Evolutionary conservation across 331 rosid genomes (phyloP).

Genomic region (Saraca asoca): DNA sequence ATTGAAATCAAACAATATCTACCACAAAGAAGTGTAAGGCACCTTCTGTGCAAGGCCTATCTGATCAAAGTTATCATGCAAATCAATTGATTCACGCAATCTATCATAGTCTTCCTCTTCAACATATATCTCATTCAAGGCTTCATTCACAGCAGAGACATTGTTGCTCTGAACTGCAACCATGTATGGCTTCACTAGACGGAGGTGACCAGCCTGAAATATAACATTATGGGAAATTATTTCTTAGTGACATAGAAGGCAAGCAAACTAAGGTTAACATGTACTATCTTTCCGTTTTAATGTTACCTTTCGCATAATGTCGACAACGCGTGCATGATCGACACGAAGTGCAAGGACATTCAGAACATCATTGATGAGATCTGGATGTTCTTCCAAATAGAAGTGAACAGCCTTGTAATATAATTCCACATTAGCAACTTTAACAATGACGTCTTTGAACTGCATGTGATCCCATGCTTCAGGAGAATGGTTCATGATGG

Average conservation of each 20-base stretch:
- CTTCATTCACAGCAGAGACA: constrained; percentile 97
- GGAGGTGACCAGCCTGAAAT: constrained; percentile 88
- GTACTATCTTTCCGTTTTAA: constrained; percentile 16
- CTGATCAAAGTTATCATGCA: constrained; percentile 97
- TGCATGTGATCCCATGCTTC: constrained; percentile 99
- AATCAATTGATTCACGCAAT: constrained; percentile 92
- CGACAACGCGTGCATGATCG: constrained; percentile 97
- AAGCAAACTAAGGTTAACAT: constrained; percentile 15
- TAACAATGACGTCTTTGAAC: constrained; percentile 86
- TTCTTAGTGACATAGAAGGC: constrained; percentile 16
- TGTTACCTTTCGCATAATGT: constrained; percentile 92
- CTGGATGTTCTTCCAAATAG: constrained; percentile 98
- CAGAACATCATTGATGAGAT: constrained; percentile 92
- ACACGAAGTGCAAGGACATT: constrained; percentile 98
- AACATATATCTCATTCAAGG: constrained; percentile 92
- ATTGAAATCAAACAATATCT: constrained; percentile 23
- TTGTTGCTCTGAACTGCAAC: constrained; percentile 99
- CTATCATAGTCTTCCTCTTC: constrained; percentile 99
- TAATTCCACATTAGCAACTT: constrained; percentile 95
- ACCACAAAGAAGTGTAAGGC: constrained; percentile 31
- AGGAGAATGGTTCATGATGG: constrained; percentile 98
- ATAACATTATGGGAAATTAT: constrained; percentile 30
- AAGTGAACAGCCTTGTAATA: constrained; percentile 97
- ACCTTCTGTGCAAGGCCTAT: constrained; percentile 99
- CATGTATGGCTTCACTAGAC: constrained; percentile 99